Evolutionary conservation across 73 alveolate genomes (phyloP), one percentile per base, ranked within the genome.

Genomic region (Paramecium biaurelia): DNA sequence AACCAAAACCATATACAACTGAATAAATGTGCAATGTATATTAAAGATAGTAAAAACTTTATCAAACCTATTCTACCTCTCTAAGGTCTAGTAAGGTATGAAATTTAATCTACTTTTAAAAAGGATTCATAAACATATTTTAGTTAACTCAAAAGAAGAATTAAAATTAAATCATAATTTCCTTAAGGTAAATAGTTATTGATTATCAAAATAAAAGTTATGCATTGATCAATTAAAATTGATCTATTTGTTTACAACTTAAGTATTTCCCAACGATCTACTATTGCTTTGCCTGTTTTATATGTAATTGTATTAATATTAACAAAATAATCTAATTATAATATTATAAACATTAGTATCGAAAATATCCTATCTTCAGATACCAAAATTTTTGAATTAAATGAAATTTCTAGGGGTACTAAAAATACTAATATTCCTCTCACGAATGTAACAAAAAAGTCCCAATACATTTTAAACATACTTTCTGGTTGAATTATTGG

Each of bases 1-100:
- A 79, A 47, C 90, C 90, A 79, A 45, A 79, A 79, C 90, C 90
- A 79, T 1, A 79, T 45, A 21, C 90, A 79, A 47, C 76, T 47
- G 49, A 42, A 79, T n/a, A 79, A 38, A 45, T 79, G 90, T 0
- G 56, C 47, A 20, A 79, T 23, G 7, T 79, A 79, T 12, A 79
- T 38, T 37, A 79, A 63, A 2, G 76, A n/a, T 12, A 45, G 14
- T 15, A 79, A 38, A 30, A 79, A 42, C 37, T 79, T 79, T 9
- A 79, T 4, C 28, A 79, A 24, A 12, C 74, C 26, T 32, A 79
- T 18, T 41, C 45, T 79, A 0, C 90, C 90, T 34, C 74, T 79
- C 5, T 42, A 79, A 14, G 90, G 74, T 43, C 74, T 42, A 7
- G 90, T 30, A 2, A 79, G 32, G 18, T 43, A 41, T 1, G 76